Evolutionary conservation across 78 protist genomes (phyloP).

Genomic region (Dictyostelium purpureum): DNA sequence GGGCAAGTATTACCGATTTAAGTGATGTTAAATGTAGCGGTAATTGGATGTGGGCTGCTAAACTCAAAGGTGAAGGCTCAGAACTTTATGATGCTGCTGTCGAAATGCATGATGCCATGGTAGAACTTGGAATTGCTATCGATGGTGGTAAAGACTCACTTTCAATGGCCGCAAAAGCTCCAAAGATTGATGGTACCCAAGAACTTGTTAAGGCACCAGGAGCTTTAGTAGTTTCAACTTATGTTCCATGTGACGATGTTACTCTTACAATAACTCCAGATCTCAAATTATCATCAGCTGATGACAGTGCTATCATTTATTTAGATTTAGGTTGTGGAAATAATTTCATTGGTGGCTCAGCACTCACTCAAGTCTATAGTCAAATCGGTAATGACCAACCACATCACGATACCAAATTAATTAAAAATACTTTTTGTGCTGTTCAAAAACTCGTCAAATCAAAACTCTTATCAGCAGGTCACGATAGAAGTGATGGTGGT

Average conservation of each 20-base stretch:
- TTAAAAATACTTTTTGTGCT: conserved; percentile 30
- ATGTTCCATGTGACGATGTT: conserved; percentile 87
- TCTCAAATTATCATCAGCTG: conserved; percentile 64
- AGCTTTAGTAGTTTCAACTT: conserved; percentile 89
- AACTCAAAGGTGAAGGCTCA: conserved; percentile 92
- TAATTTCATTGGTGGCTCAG: conserved; percentile 90
- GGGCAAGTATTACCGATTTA: conserved; percentile 69
- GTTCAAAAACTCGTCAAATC: conserved; percentile 38
- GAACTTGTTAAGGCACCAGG: conserved; percentile 88
- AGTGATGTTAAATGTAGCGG: conserved; percentile 85
- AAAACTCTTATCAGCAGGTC: conserved; percentile 84
- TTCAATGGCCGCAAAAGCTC: conserved; percentile 92
- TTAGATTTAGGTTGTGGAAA: conserved; percentile 84
- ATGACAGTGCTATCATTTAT: conserved; percentile 63
- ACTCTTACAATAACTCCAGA: conserved; percentile 92
- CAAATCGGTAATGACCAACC: conserved; percentile 83
- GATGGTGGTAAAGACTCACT: conserved; percentile 96
- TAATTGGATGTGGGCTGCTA: conserved; percentile 98
- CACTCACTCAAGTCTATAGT: conserved; percentile 86
- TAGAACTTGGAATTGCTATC: conserved; percentile 84
- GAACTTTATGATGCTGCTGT: conserved; percentile 89
- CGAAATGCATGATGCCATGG: conserved; percentile 86
- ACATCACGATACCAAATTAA: conserved; percentile 38
- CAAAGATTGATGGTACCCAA: not conserved
- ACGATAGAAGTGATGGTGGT: conserved; percentile 97